Base-by-base conservation (phyloP, 163 green algal genomes). In the Chlamydomonas reinhardtii region DNA sequence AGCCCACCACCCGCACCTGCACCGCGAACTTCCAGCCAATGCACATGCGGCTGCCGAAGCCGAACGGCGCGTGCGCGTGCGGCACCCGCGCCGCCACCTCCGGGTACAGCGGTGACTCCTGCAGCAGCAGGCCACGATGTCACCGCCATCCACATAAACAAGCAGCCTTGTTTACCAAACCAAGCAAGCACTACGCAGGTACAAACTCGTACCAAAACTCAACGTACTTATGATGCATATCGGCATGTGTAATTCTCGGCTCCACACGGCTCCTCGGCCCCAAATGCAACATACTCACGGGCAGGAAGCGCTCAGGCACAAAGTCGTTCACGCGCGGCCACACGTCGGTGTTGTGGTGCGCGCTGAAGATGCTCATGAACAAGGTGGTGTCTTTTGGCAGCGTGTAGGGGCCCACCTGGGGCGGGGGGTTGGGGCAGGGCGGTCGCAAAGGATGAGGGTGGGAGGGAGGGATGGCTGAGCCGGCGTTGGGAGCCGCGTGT, bases 291-390 rank as follows among this genome's bases (percentile, higher is more conserved):
- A 14, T 4, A 74, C 88, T 65, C 39, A 90, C 87, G 73, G 88
- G 77, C 74, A 92, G 61, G 76, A 98, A 99, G 19, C 97, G 91
- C 92, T 98, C 95, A 0, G 97, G 97, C 34, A 89, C 68, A 86
- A 99, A 99, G 34, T 94, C 93, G 2, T 98, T 87, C 0, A 86
- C 31, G 27, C 83, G 62, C 31, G 80, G 90, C 88, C 92, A 95
- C 27, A 93, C 92, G 32, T 90, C 84, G 15, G 78, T 73, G 69
- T 86, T 76, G 31, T 92, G 94, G 89, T 99, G 97, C 27, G 98
- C 94, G 90, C 98, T 98, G 89, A 98, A 98, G 15, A 98, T 90
- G 66, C 89, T 94, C 61, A 98, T 95, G 85, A 99, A 95, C n/a
- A 99, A 83, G 83, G 27, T 9, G 37, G 22, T 32, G 65, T 70